Conservation (phyloP, 78 protist genomes). For the Anaeramoeba ignava region DNA sequence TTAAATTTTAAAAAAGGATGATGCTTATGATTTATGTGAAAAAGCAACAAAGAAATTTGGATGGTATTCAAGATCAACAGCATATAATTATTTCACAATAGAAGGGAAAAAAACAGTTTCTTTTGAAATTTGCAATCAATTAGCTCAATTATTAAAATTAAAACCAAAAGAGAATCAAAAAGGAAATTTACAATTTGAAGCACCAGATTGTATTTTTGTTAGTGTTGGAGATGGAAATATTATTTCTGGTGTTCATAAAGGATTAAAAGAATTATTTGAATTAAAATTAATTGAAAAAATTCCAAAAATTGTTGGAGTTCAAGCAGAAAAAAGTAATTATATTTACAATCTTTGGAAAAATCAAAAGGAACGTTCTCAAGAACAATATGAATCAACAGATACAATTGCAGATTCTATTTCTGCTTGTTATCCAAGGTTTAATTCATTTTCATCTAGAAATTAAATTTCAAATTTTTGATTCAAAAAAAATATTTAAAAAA, state of each 20-base stretch:
- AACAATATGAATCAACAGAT: neutral
- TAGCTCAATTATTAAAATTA: conserved; percentile 7
- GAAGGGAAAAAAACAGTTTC: conserved; percentile 48
- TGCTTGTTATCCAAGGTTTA: conserved; percentile 21
- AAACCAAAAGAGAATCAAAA: neutral
- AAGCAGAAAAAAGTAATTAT: conserved; percentile 5
- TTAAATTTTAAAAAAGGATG: too few species aligned
- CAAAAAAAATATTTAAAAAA: too few species aligned
- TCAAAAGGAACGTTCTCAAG: neutral
- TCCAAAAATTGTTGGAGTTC: conserved; percentile 25
- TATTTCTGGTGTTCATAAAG: conserved; percentile 29
- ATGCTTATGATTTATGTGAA: conserved; percentile 18
- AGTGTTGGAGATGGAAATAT: conserved; percentile 44
- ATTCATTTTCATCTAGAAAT: too few species aligned
- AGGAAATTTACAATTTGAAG: neutral
- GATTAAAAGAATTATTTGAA: conserved; percentile 18
- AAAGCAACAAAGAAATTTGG: neutral
- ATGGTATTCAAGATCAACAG: conserved; percentile 30
- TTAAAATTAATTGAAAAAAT: conserved; percentile 24
- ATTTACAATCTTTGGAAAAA: conserved; percentile 5
- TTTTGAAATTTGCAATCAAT: conserved; percentile 36
- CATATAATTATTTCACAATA: conserved; percentile 30
- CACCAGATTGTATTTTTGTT: conserved; percentile 29
- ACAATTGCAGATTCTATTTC: conserved; percentile 32
- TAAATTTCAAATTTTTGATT: too few species aligned